Evolutionary conservation across 768 basidiomycete species (phyloP).

Genomic region (Boletus coccyginus): DNA sequence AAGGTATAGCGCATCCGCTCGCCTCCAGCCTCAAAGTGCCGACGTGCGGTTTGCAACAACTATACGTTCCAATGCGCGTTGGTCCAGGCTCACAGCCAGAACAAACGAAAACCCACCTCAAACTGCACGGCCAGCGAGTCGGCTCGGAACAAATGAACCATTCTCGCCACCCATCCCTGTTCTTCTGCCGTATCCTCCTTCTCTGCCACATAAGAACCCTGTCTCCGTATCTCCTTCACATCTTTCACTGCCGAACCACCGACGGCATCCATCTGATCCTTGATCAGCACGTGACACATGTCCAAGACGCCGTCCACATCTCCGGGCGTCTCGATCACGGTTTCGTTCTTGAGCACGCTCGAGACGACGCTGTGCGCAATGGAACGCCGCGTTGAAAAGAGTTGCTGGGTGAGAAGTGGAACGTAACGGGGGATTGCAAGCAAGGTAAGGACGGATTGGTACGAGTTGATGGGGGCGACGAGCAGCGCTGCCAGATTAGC

Average conservation of each 20-base stretch:
- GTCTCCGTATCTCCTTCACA: conserved; percentile 48
- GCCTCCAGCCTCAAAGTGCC: conserved; percentile 87
- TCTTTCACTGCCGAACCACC: conserved; percentile 28
- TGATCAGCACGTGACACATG: conserved; percentile 88
- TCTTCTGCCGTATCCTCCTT: conserved; percentile 95
- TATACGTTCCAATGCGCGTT: conserved; percentile 27
- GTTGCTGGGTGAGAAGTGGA: conserved; percentile 78
- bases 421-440: conserved; percentile 92
- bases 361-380: conserved; percentile 95
- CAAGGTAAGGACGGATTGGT: conserved; percentile 94
- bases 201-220: conserved; percentile 63
- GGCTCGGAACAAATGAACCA: conserved; percentile 93
- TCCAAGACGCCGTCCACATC: conserved; percentile 94
- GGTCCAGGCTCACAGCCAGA: not conserved
- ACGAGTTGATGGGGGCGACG: conserved; percentile 92
- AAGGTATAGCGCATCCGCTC: conserved; percentile 97
- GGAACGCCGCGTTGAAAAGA: conserved; percentile 86
- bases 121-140: conserved; percentile 88
- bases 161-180: conserved; percentile 97
- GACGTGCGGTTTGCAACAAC: conserved; percentile 89
- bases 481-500: conserved; percentile 89
- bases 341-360: conserved; percentile 95
- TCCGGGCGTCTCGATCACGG: conserved; percentile 87
- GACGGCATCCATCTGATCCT: conserved; percentile 69
- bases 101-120: conserved; percentile 51